Conservation (phyloP, 225 moss, liverwort and hornwort species). For the Pleurozium schreberi region DNA sequence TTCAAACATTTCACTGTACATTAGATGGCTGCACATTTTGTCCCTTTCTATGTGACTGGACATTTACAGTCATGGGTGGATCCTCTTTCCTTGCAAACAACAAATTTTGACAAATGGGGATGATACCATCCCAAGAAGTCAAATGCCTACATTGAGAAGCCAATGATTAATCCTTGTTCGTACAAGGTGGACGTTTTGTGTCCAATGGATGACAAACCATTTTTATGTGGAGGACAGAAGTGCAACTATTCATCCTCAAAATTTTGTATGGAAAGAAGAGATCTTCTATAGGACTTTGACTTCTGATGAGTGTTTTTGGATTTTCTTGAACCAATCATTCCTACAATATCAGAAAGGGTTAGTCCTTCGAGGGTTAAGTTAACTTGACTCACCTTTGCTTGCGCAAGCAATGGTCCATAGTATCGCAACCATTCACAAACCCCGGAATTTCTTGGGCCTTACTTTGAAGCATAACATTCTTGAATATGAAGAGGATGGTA, state of each 20-base stretch:
- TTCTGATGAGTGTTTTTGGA: no score
- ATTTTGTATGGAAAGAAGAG: no score
- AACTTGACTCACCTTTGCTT: background rate
- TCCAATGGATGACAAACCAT: no score
- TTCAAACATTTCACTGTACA: background rate
- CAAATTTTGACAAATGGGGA: background rate
- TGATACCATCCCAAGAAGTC: background rate
- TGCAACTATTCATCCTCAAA: no score
- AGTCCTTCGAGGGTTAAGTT: no score
- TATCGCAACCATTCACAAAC: background rate
- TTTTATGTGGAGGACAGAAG: no score
- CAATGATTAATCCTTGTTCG: background rate
- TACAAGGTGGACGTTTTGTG: no score
- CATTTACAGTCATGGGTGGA: background rate
- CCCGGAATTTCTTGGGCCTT: background rate
- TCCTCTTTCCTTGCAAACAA: background rate
- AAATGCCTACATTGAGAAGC: background rate
- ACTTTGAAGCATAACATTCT: background rate
- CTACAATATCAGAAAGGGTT: no score
- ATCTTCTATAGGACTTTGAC: no score
- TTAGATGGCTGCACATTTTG: background rate
- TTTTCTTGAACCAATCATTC: no score
- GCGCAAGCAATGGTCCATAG: rapidly evolving
- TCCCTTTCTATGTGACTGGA: background rate
- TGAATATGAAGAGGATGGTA: background rate